Evolutionary conservation across 2,329 filamentous ascomycete genomes (phyloP), one percentile per base, ranked within the genome.

Genomic region (Periconia sp.): DNA sequence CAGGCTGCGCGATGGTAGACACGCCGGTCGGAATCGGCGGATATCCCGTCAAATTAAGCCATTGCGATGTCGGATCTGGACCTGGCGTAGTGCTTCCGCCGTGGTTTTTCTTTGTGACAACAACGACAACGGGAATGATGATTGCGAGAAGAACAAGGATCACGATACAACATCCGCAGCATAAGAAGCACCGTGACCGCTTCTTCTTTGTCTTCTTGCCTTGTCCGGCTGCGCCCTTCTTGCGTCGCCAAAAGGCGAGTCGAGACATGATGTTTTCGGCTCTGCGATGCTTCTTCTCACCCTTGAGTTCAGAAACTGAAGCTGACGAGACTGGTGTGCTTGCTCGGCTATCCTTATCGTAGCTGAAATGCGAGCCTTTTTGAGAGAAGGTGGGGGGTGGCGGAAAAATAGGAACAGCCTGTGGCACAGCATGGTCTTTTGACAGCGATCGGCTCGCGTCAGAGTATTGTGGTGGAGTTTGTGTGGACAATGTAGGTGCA

Each of bases 11-110:
- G 12, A 96, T 80, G 0, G 89, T 95, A 48, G 89, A 79, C 13
- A 92, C 79, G 0, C 92, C 92, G 0, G 88, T 92, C 2, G 89
- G 89, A 60, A 96, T 89, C 0, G 91, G 87, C 13, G 92, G 92
- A 55, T 89, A 96, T 36, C 85, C 84, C 1, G 92, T 95, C 48
- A 95, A 68, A 63, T 95, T 96, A 43, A 96, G 77, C 87, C 89
- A 96, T 35, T 79, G 72, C 2, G 79, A 57, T 19, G 54, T 52
- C 4, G 48, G 40, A 24, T 54, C 37, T 18, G 42, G 50, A 23
- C 48, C 43, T 18, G 47, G 50, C 11, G 56, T 52, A 13, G 56
- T 59, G 61, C 31, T 34, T 16, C 32, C 12, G 31, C 16, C 17
- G 18, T 52, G 70, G 63, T 52, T 69, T 66, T 51, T 67, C 32